phyloP scores from a whole-genome alignment of 2,329 filamentous ascomycete species.

The Pleomassaria siparia region DNA sequence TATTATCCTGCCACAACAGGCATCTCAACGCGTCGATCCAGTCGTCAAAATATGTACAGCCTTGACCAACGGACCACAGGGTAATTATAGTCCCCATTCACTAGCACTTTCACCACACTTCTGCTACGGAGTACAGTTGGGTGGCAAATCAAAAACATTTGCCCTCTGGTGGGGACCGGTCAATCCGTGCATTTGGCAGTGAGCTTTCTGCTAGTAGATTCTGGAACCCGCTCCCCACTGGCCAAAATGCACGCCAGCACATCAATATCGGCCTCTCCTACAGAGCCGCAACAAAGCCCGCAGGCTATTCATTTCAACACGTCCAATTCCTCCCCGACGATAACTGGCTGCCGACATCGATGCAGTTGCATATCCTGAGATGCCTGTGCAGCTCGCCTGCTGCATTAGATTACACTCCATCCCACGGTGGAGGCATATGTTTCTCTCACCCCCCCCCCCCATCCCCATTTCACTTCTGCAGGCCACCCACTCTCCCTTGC shows the following conservation, averaged over 20 bases:
- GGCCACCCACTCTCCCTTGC: constrained; percentile 41
- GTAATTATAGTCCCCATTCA: constrained; percentile 31
- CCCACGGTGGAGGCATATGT: constrained; percentile 42
- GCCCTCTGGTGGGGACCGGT: constrained; percentile 37
- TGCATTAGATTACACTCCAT: constrained; percentile 45
- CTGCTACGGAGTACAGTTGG: constrained; percentile 38
- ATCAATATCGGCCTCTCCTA: constrained; percentile 63
- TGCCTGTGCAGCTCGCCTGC: constrained; percentile 43
- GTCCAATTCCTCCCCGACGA: constrained; percentile 50
- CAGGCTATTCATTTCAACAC: constrained; percentile 42
- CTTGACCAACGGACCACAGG: constrained; percentile 35
- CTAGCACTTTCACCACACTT: constrained; percentile 40
- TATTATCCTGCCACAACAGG: constrained; percentile 36
- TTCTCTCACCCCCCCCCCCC: constrained; percentile 27
- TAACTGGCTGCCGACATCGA: constrained; percentile 53
- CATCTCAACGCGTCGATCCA: constrained; percentile 37
- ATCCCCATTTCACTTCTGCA: constrained; percentile 40
- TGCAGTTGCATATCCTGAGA: constrained; percentile 40
- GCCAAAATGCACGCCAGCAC: constrained; percentile 85
- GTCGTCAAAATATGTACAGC: constrained; percentile 29
- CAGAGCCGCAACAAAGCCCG: constrained; percentile 48
- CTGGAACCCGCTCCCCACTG: constrained; percentile 64
- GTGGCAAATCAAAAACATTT: constrained; percentile 40
- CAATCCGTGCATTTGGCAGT: constrained; percentile 41
- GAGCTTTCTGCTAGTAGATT: constrained; percentile 37